A percentile compares a stretch with the other conserved stretches of the same genome.
These are phyloP conservation scores for Rhizopus delemar DNA, from an alignment of 371 early-diverging fungal genomes.

Conservation along the genomic window DNA sequence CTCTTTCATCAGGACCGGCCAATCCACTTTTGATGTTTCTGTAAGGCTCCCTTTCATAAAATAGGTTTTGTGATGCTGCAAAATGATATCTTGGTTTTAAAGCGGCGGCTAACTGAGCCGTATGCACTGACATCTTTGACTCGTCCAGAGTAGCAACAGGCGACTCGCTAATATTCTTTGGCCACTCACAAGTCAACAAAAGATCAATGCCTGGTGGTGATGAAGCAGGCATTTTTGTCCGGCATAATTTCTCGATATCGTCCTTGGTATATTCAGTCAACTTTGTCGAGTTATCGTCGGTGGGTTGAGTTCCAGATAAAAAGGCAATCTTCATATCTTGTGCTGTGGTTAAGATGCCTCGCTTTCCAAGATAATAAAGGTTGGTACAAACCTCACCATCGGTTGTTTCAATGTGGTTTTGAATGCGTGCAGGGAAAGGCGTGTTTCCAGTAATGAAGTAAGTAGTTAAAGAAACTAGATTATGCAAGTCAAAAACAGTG, in stretches of 20 bases:
- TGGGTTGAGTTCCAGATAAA: slow-evolving; percentile 55
- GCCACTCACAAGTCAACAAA: slow-evolving; percentile 81
- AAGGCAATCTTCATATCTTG: slow-evolving; percentile 77
- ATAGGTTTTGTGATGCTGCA: slow-evolving; percentile 63
- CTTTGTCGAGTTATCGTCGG: slow-evolving; percentile 12
- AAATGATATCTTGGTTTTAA: slow-evolving; percentile 90
- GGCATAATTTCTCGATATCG: slow-evolving; percentile 26
- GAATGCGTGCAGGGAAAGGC: slow-evolving; percentile 59
- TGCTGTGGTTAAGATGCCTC: slow-evolving; percentile 70
- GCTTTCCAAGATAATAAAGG: slow-evolving; percentile 70
- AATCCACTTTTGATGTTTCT: slow-evolving; percentile 51
- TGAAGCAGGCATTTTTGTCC: slow-evolving; percentile 28
- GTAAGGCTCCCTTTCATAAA: slow-evolving; percentile 88
- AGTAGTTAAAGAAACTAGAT: slow-evolving; percentile 72
- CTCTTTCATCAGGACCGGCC: slow-evolving; percentile 41
- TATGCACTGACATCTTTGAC: slow-evolving; percentile 17
- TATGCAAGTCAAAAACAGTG: neutral
- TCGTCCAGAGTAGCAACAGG: slow-evolving; percentile 24
- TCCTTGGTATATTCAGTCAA: slow-evolving; percentile 6
- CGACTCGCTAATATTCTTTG: slow-evolving; percentile 52
- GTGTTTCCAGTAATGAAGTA: slow-evolving; percentile 73
- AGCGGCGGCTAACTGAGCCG: slow-evolving; percentile 51
- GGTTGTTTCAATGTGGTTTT: slow-evolving; percentile 52
- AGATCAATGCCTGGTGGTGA: slow-evolving; percentile 73
- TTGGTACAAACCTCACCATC: slow-evolving; percentile 80